Conservation (phyloP, 1,284 basidiomycete species). For the Fomitopsis palustris region DNA sequence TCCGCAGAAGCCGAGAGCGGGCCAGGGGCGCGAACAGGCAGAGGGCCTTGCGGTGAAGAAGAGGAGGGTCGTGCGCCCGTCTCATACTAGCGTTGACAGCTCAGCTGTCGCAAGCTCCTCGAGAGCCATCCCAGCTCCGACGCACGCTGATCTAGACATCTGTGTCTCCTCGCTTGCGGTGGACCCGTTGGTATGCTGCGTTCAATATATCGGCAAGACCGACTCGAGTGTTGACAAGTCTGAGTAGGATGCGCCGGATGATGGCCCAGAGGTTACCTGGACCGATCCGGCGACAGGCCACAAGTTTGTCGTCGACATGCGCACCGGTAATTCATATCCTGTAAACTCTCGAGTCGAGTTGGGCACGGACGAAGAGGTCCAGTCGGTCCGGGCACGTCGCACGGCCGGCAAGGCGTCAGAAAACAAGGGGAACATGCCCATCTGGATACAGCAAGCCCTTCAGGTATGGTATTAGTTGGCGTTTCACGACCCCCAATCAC, state of each 20-base stretch:
- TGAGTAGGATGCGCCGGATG: neutral
- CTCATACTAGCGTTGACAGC: neutral
- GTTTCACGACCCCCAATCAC: neutral
- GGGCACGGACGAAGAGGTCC: slow-evolving; percentile 3
- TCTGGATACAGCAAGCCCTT: slow-evolving; percentile 52
- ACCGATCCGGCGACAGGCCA: slow-evolving; percentile 64
- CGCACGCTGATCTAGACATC: neutral
- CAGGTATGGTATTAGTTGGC: slow-evolving; percentile 30
- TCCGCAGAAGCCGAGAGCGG: neutral
- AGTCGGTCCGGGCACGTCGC: slow-evolving; percentile 2
- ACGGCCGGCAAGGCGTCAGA: neutral
- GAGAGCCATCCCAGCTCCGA: neutral
- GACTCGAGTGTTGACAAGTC: neutral
- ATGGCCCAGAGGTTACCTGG: slow-evolving; percentile 36
- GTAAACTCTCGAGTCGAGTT: slow-evolving; percentile 22
- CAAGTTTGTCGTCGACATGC: slow-evolving; percentile 63
- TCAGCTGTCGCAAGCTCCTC: neutral
- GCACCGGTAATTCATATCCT: slow-evolving; percentile 56
- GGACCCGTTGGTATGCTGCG: neutral
- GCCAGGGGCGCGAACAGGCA: neutral
- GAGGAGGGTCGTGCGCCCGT: slow-evolving; percentile 10
- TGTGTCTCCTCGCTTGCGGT: neutral
- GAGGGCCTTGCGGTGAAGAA: slow-evolving; percentile 16
- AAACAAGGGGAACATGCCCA: slow-evolving; percentile 28
- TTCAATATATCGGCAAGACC: no score